These are phyloP conservation scores for Sophora flavescens DNA, from an alignment of 306 rosid genomes.

Conservation along the genomic window DNA sequence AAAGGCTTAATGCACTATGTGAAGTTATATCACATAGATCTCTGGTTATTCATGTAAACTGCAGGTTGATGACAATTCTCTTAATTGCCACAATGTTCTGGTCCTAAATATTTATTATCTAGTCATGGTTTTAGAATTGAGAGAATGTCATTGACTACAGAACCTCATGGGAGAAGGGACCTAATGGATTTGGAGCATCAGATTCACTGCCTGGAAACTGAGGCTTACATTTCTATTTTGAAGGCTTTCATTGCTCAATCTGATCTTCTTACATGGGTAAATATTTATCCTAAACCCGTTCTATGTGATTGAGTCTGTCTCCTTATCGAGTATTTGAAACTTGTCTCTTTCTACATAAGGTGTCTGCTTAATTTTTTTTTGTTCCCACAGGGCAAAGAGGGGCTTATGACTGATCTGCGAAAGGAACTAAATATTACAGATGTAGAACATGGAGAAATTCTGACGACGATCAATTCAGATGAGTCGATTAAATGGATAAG, in stretches of 20 bases:
- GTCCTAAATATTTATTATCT: neutral
- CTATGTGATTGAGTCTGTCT: conserved; percentile 18
- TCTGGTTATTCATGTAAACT: conserved; percentile 4
- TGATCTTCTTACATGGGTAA: conserved; percentile 59
- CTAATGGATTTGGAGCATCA: conserved; percentile 43
- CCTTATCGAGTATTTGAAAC: conserved; percentile 3
- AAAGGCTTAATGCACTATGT: conserved; percentile 28
- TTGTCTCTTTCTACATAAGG: conserved; percentile 10
- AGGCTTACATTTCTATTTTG: conserved; percentile 53
- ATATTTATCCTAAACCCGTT: conserved; percentile 26
- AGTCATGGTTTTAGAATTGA: conserved; percentile 8
- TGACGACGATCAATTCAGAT: conserved; percentile 42
- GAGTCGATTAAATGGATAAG: conserved; percentile 51
- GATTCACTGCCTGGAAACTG: conserved; percentile 52
- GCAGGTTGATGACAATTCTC: conserved; percentile 31
- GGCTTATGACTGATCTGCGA: conserved; percentile 57
- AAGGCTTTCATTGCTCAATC: conserved; percentile 61
- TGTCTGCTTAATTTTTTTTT: conserved; percentile 3
- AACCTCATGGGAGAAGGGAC: conserved; percentile 44
- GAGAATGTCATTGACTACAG: conserved; percentile 43
- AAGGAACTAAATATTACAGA: conserved; percentile 57
- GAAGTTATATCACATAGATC: conserved; percentile 25
- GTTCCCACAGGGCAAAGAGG: conserved; percentile 55
- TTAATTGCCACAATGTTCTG: conserved; percentile 17
- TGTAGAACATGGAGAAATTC: conserved; percentile 54